A percentile compares a stretch with the other conserved stretches of the same genome.
These are phyloP conservation scores for Verticillium nonalfalfae DNA, from an alignment of 2,329 filamentous ascomycete species.

Conservation along the genomic window DNA sequence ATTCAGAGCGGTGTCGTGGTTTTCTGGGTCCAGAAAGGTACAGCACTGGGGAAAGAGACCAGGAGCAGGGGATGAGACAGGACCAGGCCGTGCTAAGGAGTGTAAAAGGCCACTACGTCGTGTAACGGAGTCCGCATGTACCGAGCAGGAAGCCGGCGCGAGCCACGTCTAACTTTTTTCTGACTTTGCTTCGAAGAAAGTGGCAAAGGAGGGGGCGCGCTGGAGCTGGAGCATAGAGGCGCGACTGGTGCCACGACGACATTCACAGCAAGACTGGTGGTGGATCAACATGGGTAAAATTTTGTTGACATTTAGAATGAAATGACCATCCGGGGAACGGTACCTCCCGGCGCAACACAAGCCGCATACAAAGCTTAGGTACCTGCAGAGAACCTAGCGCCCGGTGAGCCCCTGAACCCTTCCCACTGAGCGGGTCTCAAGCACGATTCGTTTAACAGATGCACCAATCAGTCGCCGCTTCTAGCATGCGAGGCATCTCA, in stretches of 20 bases:
- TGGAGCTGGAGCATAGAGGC: not conserved
- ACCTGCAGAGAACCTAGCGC: not conserved
- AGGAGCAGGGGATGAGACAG: not conserved
- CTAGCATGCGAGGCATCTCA: not conserved
- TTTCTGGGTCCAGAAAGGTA: not conserved
- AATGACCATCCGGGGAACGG: not conserved
- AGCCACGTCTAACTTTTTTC: not conserved
- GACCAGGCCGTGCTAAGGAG: not conserved
- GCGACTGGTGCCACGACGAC: not conserved
- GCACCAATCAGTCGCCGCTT: not conserved
- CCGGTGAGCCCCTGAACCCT: not conserved
- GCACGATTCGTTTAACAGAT: not conserved
- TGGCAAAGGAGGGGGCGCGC: not conserved
- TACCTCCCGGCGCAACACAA: not conserved
- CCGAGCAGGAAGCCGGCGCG: not conserved
- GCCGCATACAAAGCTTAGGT: not conserved
- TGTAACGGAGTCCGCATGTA: not conserved
- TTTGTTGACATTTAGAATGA: not conserved
- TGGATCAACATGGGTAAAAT: not conserved
- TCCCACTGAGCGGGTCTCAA: not conserved
- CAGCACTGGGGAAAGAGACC: not conserved
- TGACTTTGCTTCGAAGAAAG: not conserved
- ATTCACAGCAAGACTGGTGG: not conserved
- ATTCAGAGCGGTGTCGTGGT: not conserved
- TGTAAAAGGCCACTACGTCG: not conserved